Evolutionary conservation across 805 yeast genomes (phyloP), one percentile per base, ranked within the genome.

Genomic region (Saturnispora hagleri): DNA sequence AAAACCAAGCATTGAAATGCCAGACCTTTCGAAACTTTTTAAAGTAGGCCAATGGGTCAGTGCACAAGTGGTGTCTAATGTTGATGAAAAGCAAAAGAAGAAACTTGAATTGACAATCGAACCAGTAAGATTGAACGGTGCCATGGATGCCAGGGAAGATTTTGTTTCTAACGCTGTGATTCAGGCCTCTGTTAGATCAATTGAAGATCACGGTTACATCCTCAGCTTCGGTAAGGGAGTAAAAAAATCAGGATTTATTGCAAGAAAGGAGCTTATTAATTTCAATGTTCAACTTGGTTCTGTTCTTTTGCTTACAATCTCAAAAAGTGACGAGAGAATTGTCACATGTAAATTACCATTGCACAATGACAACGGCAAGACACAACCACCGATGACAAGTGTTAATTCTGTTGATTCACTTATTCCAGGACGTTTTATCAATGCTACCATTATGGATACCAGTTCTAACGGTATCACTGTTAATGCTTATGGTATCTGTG

Each of bases 151-250:
- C 50, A 77, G 72, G 4, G 89, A 83, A 44, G 97, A 89, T 63
- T 67, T 86, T 47, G 68, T 72, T 5, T 60, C 73, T 27, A 89
- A 88, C 43, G 73, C 78, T 53, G 63, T 84, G 4, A 63, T 93
- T 2, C 99, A 93, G 68, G 90, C 82, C 24, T 73, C 87, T 2
- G 81, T 93, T 22, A 76, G 74, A 55, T 84, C 95, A 46, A 69
- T 87, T 24, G 98, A 93, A 73, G 99, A 93, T 65, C 97, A 89
- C 65, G 99, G 99, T 69, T 77, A 81, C 24, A 79, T 87, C 52
- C 69, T 91, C 43, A 84, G 83, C 58, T 66, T 85, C 40, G 97
- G 97, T 34, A 63, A 75, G 48, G 57, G 58, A 15, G 66, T 66
- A 8, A 77, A 74, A 5, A 52, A 76, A 8, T 70, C 80, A 28